Percentiles rank a stretch among this genome's conserved stretches.
Conservation (phyloP, 2,329 filamentous ascomycete species). For the Fusarium poae region DNA sequence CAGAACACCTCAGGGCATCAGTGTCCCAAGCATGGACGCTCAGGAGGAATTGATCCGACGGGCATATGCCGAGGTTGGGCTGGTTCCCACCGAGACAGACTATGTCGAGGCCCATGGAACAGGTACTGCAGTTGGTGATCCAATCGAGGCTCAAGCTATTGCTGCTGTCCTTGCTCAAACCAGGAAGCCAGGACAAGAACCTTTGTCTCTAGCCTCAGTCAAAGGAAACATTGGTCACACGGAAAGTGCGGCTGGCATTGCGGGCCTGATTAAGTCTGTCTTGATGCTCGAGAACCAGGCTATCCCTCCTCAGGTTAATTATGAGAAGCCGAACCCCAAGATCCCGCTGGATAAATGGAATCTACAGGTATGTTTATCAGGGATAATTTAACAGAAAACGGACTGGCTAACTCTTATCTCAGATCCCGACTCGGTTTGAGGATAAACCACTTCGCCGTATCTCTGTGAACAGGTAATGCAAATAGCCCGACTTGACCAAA, state of each 20-base stretch:
- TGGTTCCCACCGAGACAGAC: conserved; percentile 22
- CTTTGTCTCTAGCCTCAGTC: conserved; percentile 3
- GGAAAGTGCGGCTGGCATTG: conserved; percentile 15
- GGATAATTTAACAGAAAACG: background rate
- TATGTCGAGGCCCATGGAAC: conserved; percentile 63
- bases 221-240: conserved; percentile 8
- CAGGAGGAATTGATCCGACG: conserved; percentile 5
- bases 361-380: background rate
- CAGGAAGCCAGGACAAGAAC: background rate
- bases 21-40: background rate
- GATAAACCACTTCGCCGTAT: conserved; percentile 4
- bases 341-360: conserved; percentile 42
- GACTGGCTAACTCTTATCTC: background rate
- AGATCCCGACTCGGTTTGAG: conserved; percentile 3
- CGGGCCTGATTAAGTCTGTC: background rate
- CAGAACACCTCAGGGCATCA: conserved; percentile 5
- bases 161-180: conserved; percentile 7
- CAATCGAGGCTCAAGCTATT: conserved; percentile 55
- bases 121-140: conserved; percentile 62
- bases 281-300: conserved; percentile 1
- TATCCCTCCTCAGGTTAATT: background rate
- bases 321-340: conserved; percentile 45
- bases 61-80: conserved; percentile 3
- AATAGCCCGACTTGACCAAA: background rate
- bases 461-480: conserved; percentile 26